phyloP scores from a whole-genome alignment of 768 basidiomycete genomes.

The Boletus rubroflammeus region DNA sequence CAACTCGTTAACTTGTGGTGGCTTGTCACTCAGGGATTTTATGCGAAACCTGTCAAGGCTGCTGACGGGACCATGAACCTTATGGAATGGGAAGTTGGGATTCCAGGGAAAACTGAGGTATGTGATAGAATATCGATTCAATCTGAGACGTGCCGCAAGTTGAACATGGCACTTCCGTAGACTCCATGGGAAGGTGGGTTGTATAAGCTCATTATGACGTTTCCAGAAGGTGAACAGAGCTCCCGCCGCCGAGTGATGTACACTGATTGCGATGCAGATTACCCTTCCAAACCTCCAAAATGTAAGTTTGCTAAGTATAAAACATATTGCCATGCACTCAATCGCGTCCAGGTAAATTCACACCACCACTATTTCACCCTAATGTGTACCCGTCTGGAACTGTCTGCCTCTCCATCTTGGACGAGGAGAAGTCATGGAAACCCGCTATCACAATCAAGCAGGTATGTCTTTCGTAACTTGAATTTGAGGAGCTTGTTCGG shows the following conservation, averaged over 20 bases:
- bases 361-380: constrained; percentile 93
- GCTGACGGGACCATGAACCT: constrained; percentile 93
- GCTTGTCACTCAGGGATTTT: constrained; percentile 74
- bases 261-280: constrained; percentile 51
- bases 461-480: constrained; percentile 40
- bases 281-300: constrained; percentile 93
- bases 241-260: neutral
- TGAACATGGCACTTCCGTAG: constrained; percentile 41
- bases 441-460: constrained; percentile 99
- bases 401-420: constrained; percentile 94
- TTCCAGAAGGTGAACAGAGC: constrained; percentile 79
- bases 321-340: neutral
- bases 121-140: constrained; percentile 32
- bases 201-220: constrained; percentile 89
- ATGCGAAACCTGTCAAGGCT: constrained; percentile 87
- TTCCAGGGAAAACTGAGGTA: constrained; percentile 88
- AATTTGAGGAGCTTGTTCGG: neutral
- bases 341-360: constrained; percentile 79
- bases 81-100: constrained; percentile 98
- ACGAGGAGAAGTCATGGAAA: constrained; percentile 99
- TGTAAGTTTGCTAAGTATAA: constrained; percentile 47
- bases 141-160: constrained; percentile 7
- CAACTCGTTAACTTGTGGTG: constrained; percentile 3
- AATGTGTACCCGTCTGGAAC: constrained; percentile 99
- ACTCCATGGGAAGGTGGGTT: constrained; percentile 97